Evolutionary conservation across 257 asterid genomes (phyloP), one percentile per base, ranked within the genome.

Genomic region (Solanum corneliomulleri): DNA sequence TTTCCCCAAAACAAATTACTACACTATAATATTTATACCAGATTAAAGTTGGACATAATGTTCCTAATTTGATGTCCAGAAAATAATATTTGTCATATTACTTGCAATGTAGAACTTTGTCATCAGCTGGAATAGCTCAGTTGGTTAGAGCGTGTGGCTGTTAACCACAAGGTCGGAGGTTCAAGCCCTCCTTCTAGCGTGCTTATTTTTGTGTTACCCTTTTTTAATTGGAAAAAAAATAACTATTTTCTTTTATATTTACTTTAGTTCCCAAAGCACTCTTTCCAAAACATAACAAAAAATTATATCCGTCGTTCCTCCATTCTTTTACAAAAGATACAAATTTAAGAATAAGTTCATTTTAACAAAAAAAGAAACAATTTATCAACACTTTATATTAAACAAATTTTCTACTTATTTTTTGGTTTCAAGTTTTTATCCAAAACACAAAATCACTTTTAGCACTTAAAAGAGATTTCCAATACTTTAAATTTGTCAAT

Each of bases 111-210:
- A 7, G 0, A 7, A 1, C 0, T 7, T 7, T 0, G 0, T 2
- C 11, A 37, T 6, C 11, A 89, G 98, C 98, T 97, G 99, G 98
- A 95, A 94, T 97, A 93, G 99, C 98, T 95, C 98, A 97, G 99
- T 92, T 96, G 99, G 98, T 89, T 97, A 96, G 99, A 97, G 98
- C 98, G 99, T 97, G 99, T 97, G 98, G 99, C 99, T 97, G 98
- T 95, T 96, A 96, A 95, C 99, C 98, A 97, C 99, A 96, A 97
- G 99, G 99, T 96, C 98, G 97, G 96, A 97, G 98, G 98, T 96
- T 91, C 94, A 86, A 93, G 75, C 95, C 95, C 94, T 92, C 89
- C 93, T 90, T 93, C 93, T 93, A 91, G 95, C 92, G 93, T 7
- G 1, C 4, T 41, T 2, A 0, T 68, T 14, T 18, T 56, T 33